Evolutionary conservation across 1,284 basidiomycete species (phyloP), one percentile per base, ranked within the genome.

Genomic region (Papiliotrema fonsecae): DNA sequence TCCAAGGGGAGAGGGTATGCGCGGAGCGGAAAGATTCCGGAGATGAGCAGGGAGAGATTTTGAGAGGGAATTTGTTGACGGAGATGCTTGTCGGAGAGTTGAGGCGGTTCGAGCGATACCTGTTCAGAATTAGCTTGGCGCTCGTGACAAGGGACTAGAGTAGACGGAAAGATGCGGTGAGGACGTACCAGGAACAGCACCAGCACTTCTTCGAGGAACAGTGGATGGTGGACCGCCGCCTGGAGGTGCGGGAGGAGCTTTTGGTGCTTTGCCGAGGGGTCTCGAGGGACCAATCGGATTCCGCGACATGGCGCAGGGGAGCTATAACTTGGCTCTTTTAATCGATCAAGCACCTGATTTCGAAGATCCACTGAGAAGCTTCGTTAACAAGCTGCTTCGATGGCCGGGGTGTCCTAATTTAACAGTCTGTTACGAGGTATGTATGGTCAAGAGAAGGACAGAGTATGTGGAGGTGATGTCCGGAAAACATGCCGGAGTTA

Each of bases 71-170:
- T 53, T 43, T 2, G 62, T 51, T 7, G 57, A 42, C 24, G 58
- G 61, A 14, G 58, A 45, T 1, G 55, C 50, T 50, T 74, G 72
- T 18, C 72, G 62, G 6, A 74, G 60, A 4, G 65, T 63, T 9
- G 71, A 73, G 0, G 72, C 72, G 6, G 72, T 70, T 24, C 70
- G 52, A 2, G 72, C 72, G 41, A 74, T 67, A 47, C 71, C 71
- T 56, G 39, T 22, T 46, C 21, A 27, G 41, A n/a, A 25, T 14
- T 35, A 19, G 18, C 14, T 4, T 9, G 35, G 21, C 5, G 40
- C 24, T 14, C 30, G 39, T 16, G n/a, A 24, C 34, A 19, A 21
- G 21, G n/a, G 52, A 38, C 60, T 35, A n/a, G n/a, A n/a, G n/a
- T n/a, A n/a, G n/a, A n/a, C n/a, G n/a, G n/a, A n/a, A n/a, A n/a